Evolutionary conservation across 768 basidiomycete genomes (phyloP).

Genomic region (Cyathus striatus): DNA sequence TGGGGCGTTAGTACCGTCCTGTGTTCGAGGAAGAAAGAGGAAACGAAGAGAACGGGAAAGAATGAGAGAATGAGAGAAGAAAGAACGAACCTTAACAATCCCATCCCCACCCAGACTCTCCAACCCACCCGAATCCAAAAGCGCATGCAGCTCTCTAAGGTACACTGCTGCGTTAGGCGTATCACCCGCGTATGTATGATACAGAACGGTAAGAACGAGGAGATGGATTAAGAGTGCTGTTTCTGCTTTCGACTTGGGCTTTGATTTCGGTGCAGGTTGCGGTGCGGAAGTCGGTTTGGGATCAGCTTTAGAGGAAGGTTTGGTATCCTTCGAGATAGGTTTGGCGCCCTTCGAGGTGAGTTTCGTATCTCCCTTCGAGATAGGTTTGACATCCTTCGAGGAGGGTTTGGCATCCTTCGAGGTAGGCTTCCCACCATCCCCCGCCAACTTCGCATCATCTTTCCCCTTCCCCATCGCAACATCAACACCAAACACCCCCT

Average conservation of each 20-base stretch:
- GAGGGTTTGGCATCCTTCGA: too few species aligned
- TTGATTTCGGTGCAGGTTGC: neutral
- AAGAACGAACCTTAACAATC: slow-evolving; percentile 22
- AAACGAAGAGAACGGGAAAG: slow-evolving; percentile 15
- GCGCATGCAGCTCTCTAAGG: slow-evolving; percentile 54
- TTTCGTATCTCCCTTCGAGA: neutral
- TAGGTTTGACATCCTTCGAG: too few species aligned
- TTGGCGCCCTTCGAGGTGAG: too few species aligned
- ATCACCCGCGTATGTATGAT: slow-evolving; percentile 55
- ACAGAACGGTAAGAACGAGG: slow-evolving; percentile 58
- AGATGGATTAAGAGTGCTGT: slow-evolving; percentile 44
- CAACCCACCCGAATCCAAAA: slow-evolving; percentile 57
- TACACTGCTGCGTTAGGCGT: slow-evolving; percentile 42
- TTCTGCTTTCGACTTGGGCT: slow-evolving; percentile 10
- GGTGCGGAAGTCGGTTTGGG: slow-evolving; percentile 4
- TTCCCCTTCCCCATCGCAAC: slow-evolving; percentile 39
- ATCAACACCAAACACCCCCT: too few species aligned
- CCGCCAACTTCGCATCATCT: slow-evolving; percentile 3
- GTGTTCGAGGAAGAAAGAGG: too few species aligned
- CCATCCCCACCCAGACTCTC: slow-evolving; percentile 28
- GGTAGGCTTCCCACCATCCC: too few species aligned
- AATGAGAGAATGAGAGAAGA: slow-evolving; percentile 2
- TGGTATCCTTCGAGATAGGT: too few species aligned
- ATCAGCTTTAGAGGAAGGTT: too few species aligned
- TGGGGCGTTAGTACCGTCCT: too few species aligned